Evolutionary conservation across 495 filamentous ascomycete species (phyloP).

Genomic region (Thermochaetoides thermophila): DNA sequence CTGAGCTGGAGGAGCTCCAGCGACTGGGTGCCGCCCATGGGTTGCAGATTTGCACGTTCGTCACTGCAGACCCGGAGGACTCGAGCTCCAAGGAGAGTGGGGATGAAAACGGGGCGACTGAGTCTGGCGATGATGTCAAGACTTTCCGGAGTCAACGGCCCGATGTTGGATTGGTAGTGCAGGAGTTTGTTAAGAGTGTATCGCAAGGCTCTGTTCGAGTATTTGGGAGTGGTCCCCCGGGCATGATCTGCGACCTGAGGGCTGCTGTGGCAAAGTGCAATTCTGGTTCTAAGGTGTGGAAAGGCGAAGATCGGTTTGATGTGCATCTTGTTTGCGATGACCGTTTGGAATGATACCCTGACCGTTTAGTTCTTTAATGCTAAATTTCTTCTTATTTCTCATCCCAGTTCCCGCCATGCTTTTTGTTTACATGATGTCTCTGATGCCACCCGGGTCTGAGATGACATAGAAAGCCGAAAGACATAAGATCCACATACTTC

Average conservation of each 20-base stretch:
- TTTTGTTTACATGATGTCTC: too few relatives aligned
- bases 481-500: too few relatives aligned
- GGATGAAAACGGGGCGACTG: conserved; percentile 3
- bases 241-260: conserved; percentile 42
- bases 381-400: background rate
- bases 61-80: conserved; percentile 29
- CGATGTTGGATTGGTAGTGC: conserved; percentile 20
- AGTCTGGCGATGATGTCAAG: background rate
- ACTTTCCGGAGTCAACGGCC: conserved; percentile 12
- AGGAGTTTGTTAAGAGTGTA: conserved; percentile 22
- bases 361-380: conserved; percentile 1
- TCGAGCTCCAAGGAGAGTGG: conserved; percentile 12
- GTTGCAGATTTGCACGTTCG: conserved; percentile 38
- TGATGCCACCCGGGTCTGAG: too few relatives aligned
- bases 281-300: conserved; percentile 34
- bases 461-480: too few relatives aligned
- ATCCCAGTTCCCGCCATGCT: too few relatives aligned
- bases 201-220: conserved; percentile 36
- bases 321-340: conserved; percentile 43
- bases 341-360: conserved; percentile 28
- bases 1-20: conserved; percentile 37
- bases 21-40: conserved; percentile 22
- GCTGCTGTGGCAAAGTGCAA: conserved; percentile 38
- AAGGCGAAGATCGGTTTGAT: conserved; percentile 39
- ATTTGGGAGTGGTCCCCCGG: conserved; percentile 46